Evolutionary conservation across 2,329 filamentous ascomycete species (phyloP), one percentile per base, ranked within the genome.

Genomic region (Alternaria sp.): DNA sequence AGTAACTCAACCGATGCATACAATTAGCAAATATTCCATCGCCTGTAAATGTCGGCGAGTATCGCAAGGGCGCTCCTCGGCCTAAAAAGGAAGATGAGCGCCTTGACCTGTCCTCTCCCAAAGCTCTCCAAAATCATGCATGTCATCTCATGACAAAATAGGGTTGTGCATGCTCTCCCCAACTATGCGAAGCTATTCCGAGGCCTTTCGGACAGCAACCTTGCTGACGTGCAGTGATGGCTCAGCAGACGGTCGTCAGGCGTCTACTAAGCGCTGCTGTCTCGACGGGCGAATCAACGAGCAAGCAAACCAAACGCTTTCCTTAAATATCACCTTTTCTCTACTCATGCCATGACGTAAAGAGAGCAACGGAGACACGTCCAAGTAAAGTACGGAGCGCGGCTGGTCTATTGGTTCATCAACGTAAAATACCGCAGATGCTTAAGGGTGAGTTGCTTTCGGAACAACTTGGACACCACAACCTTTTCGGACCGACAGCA

Each of bases 231-330:
- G 46, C 46, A 22, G 30, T 18, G 24, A 32, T 24, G 28, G 20
- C 18, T 24, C 18, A 36, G 30, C 12, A 36, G 16, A 30, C 46
- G 24, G 42, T 42, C 36, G 38, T 39, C 43, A 28, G 51, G 57
- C 43, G 51, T 42, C 43, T 59, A 36, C 24, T 26, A 59, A 55
- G 55, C 48, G 55, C 55, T 32, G 26, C 32, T 24, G 32, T 54
- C 34, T 14, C 14, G 1, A 48, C 22, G 12, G 20, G 11, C 46
- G 28, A 48, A 24, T 36, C 30, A 36, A 7, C 7, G 18, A 48
- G 18, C 18, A 20, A 14, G 32, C 30, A 24, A 9, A 48, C 18
- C 18, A 24, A n/a, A 22, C 46, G 20, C 46, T 48, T 34, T 43
- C 38, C 5, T 16, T 11, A 34, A 24, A 36, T 22, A 22, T 20